A percentile compares a stretch with the other conserved stretches of the same genome.
Evolutionary conservation across 2,329 filamentous ascomycete species (phyloP).

Genomic region (Xylaria sp.): DNA sequence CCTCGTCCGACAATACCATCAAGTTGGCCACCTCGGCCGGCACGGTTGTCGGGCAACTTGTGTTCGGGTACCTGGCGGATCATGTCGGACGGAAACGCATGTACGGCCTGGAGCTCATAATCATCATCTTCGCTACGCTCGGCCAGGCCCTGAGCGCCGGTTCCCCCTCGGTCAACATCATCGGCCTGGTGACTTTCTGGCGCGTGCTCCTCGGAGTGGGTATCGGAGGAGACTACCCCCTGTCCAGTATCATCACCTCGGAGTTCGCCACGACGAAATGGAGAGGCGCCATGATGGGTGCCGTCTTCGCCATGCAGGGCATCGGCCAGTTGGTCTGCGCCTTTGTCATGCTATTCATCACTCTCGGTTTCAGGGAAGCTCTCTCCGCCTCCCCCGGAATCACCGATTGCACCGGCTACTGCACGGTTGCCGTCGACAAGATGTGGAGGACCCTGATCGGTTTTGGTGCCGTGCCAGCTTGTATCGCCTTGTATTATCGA

Average conservation of each 20-base stretch:
- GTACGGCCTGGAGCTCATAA: conserved; percentile 76
- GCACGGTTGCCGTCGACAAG: conserved; percentile 75
- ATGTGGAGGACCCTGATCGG: conserved; percentile 86
- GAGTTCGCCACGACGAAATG: conserved; percentile 87
- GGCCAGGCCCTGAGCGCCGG: conserved; percentile 68
- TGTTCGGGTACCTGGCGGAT: conserved; percentile 79
- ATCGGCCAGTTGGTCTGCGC: conserved; percentile 78
- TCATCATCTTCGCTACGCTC: conserved; percentile 79
- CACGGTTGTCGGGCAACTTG: conserved; percentile 80
- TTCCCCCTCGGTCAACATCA: conserved; percentile 64
- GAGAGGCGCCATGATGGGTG: conserved; percentile 84
- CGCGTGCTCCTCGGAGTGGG: conserved; percentile 75
- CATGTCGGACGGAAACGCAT: conserved; percentile 71
- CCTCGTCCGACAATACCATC: conserved; percentile 74
- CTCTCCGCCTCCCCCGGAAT: conserved; percentile 55
- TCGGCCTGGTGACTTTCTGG: conserved; percentile 78
- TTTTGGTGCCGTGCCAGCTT: conserved; percentile 78
- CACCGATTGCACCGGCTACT: conserved; percentile 64
- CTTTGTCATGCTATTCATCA: conserved; percentile 75
- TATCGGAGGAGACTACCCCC: conserved; percentile 78
- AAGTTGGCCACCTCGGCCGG: conserved; percentile 84
- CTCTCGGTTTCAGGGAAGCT: conserved; percentile 69
- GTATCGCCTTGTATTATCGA: conserved; percentile 77
- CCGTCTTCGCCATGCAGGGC: conserved; percentile 87
- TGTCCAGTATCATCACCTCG: conserved; percentile 82